Percentiles rank a stretch among this genome's conserved stretches.
Conservation (phyloP, 495 filamentous ascomycete genomes). For the Daldinia grandis region DNA sequence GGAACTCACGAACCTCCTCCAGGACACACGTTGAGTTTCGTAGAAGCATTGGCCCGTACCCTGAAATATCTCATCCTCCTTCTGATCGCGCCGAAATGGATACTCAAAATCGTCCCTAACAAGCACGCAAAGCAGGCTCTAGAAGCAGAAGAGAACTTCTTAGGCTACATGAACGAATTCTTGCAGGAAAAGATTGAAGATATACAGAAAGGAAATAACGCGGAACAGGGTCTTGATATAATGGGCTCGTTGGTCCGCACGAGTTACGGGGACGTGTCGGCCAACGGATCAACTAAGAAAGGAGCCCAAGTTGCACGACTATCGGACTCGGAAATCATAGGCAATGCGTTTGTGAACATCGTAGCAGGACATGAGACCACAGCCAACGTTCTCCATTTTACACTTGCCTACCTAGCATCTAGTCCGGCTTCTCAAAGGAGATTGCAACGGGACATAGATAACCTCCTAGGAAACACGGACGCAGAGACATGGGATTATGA, state of each 20-base stretch:
- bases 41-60: slow-evolving; percentile 59
- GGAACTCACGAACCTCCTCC: slow-evolving; percentile 53
- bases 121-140: slow-evolving; percentile 56
- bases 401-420: slow-evolving; percentile 67
- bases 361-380: slow-evolving; percentile 79
- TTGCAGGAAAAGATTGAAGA: slow-evolving; percentile 62
- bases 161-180: slow-evolving; percentile 71
- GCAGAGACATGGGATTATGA: slow-evolving; percentile 70
- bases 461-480: slow-evolving; percentile 59
- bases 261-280: slow-evolving; percentile 47
- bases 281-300: slow-evolving; percentile 25
- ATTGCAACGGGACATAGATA: slow-evolving; percentile 70
- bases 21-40: slow-evolving; percentile 69
- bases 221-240: slow-evolving; percentile 66
- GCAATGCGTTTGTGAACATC: slow-evolving; percentile 76
- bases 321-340: slow-evolving; percentile 68
- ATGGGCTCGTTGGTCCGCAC: slow-evolving; percentile 66
- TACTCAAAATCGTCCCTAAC: slow-evolving; percentile 62
- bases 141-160: slow-evolving; percentile 65
- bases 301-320: slow-evolving; percentile 44
- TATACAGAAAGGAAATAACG: slow-evolving; percentile 53
- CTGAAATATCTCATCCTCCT: slow-evolving; percentile 64
- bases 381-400: slow-evolving; percentile 71
- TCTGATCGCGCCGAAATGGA: slow-evolving; percentile 57
- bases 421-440: slow-evolving; percentile 63